A percentile compares a stretch with the other conserved stretches of the same genome.
Evolutionary conservation across 179 eudicot genomes (phyloP).

Genomic region (Heliamphora pulchella): DNA sequence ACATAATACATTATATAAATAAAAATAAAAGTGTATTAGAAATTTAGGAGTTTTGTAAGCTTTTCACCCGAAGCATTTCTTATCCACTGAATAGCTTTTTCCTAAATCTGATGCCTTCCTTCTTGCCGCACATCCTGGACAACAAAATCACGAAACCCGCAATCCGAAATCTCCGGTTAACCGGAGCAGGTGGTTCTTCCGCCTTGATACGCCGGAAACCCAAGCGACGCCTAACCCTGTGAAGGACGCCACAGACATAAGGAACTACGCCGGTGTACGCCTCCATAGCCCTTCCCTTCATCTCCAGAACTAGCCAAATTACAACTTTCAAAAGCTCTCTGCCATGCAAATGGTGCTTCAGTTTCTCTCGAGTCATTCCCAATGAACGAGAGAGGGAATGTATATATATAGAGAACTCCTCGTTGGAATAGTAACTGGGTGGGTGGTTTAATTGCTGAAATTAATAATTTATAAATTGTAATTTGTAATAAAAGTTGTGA

Average conservation of each 20-base stretch:
- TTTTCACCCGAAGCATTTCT: no score
- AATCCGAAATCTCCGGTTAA: constrained; percentile 8
- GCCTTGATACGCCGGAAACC: neutral
- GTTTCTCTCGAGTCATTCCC: no score
- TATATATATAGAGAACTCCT: neutral
- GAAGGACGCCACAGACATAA: neutral
- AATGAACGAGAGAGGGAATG: neutral
- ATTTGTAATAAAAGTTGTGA: no score
- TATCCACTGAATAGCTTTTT: no score
- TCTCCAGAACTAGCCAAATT: neutral
- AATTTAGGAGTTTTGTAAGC: no score
- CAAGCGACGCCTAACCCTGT: neutral
- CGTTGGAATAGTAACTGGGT: neutral
- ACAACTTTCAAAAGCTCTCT: no score
- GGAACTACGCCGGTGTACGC: neutral
- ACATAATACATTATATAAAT: no score
- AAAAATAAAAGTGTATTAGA: no score
- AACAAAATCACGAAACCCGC: constrained; percentile 10
- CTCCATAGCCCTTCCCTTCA: neutral
- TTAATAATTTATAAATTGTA: no score
- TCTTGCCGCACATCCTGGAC: constrained; percentile 8
- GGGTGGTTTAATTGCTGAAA: no score
- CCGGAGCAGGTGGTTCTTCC: neutral
- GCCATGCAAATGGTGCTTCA: no score
- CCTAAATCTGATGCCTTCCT: neutral